These are phyloP conservation scores for Erysimum cheiri DNA, from an alignment of 441 rosid genomes.

Conservation along the genomic window DNA sequence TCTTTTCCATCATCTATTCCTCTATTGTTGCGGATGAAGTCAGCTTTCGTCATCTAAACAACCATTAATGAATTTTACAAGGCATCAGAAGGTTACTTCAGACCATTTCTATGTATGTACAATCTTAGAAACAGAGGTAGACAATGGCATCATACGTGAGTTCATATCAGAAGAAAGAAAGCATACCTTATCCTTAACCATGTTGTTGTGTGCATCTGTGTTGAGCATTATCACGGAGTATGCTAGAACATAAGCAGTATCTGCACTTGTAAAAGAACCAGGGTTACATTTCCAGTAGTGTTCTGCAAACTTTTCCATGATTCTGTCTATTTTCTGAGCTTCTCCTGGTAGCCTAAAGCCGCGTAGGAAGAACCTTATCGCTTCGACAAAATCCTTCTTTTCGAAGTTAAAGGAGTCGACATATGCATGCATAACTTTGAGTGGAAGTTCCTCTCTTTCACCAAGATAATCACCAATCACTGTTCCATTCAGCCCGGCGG, in stretches of 20 bases:
- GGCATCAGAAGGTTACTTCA: constrained; percentile 38
- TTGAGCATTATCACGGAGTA: constrained; percentile 99
- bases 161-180: constrained; percentile 23
- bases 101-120: constrained; percentile 15
- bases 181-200: constrained; percentile 98
- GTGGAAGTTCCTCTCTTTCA: constrained; percentile 89
- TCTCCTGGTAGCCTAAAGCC: constrained; percentile 99
- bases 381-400: constrained; percentile 85
- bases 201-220: constrained; percentile 98
- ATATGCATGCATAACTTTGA: constrained; percentile 98
- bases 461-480: constrained; percentile 97
- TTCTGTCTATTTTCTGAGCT: constrained; percentile 98
- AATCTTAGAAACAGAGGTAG: constrained; percentile 27
- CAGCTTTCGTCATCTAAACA: constrained; percentile 90
- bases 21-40: constrained; percentile 85
- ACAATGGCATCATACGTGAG: not conserved
- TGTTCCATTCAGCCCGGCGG: constrained; percentile 80
- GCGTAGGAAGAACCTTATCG: constrained; percentile 90
- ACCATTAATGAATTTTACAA: constrained; percentile 28
- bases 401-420: constrained; percentile 89
- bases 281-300: constrained; percentile 98
- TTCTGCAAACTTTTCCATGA: constrained; percentile 99
- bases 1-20: constrained; percentile 99
- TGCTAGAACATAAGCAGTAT: constrained; percentile 98
- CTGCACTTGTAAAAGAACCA: constrained; percentile 90